phyloP scores from a whole-genome alignment of 2,329 filamentous ascomycete species.

The Penicillium expansum region DNA sequence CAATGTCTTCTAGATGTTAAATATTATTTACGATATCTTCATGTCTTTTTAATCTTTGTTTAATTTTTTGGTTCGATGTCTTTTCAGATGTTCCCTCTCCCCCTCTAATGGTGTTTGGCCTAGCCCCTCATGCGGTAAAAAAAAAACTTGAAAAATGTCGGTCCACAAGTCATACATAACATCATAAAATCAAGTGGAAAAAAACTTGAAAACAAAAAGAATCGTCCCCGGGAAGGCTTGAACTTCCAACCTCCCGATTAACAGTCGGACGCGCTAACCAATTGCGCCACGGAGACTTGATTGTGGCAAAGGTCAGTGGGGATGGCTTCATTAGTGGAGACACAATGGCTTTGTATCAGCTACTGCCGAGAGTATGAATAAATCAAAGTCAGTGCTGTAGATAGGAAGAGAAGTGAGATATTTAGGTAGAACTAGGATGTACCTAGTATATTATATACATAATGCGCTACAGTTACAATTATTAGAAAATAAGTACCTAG shows the following conservation, averaged over 20 bases:
- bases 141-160: neutral
- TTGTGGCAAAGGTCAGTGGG: neutral
- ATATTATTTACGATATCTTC: neutral
- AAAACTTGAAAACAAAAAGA: constrained; percentile 1
- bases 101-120: neutral
- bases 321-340: neutral
- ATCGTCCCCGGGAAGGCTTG: constrained; percentile 42
- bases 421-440: neutral
- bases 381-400: neutral
- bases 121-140: neutral
- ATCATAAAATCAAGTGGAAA: neutral
- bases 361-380: neutral
- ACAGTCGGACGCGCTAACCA: constrained; percentile 38
- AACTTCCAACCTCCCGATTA: constrained; percentile 42
- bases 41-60: neutral
- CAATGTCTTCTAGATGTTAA: too few relatives aligned
- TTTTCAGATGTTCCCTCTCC: neutral
- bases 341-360: neutral
- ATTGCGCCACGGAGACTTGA: constrained; percentile 34
- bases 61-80: neutral
- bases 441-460: neutral
- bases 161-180: neutral
- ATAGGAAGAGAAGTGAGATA: neutral
- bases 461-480: neutral
- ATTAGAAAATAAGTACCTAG: too few relatives aligned